phyloP scores from a whole-genome alignment of 331 rosid species.

The Quercus tomentella region DNA sequence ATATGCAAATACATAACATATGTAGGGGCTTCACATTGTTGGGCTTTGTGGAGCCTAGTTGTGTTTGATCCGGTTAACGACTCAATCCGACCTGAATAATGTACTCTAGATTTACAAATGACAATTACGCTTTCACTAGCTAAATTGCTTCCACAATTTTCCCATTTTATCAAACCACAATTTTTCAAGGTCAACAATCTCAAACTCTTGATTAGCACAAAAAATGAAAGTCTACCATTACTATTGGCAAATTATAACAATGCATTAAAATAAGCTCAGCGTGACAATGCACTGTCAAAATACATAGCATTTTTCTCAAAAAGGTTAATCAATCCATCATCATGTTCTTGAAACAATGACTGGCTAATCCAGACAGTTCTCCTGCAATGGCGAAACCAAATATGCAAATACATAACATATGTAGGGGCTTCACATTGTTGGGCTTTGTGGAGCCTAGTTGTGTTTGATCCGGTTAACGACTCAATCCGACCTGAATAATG shows the following conservation, averaged over 20 bases:
- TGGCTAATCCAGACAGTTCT: constrained; percentile 21
- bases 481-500: too few relatives aligned
- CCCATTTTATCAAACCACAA: too few relatives aligned
- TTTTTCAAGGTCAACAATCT: not conserved
- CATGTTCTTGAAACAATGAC: constrained; percentile 1
- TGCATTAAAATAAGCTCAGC: too few relatives aligned
- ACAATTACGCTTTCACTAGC: too few relatives aligned
- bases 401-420: not conserved
- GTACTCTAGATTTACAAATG: too few relatives aligned
- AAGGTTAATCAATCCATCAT: not conserved
- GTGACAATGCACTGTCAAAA: not conserved
- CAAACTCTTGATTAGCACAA: not conserved
- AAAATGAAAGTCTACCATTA: not conserved
- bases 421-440: not conserved
- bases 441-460: too few relatives aligned
- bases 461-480: too few relatives aligned
- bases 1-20: not conserved
- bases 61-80: too few relatives aligned
- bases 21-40: not conserved
- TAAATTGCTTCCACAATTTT: too few relatives aligned
- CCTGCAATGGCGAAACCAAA: constrained; percentile 7
- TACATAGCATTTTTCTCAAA: not conserved
- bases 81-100: too few relatives aligned
- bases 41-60: too few relatives aligned
- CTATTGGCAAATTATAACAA: not conserved